A percentile compares a stretch with the other conserved stretches of the same genome.
Conservation (phyloP, 345 rosid species). For the Salix suchowensis region DNA sequence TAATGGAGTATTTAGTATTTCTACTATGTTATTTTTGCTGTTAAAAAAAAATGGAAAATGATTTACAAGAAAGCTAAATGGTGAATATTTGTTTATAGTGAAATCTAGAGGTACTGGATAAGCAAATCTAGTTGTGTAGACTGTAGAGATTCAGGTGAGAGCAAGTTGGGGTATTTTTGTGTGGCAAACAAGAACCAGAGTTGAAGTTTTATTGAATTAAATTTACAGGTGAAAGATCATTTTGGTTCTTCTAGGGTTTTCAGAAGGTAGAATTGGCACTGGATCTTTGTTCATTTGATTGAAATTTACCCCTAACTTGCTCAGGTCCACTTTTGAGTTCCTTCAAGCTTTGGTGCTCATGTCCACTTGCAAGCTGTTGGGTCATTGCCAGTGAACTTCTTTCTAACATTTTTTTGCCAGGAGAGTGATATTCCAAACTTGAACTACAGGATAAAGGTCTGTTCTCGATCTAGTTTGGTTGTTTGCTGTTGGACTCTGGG, state of each 20-base stretch:
- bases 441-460: no score
- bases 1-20: neutral
- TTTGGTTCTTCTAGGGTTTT: neutral
- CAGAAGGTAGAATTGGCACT: neutral
- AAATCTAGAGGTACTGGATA: neutral
- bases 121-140: neutral
- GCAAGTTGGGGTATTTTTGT: neutral
- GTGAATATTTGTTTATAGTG: neutral
- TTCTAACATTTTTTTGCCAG: no score
- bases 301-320: no score
- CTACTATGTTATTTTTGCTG: neutral
- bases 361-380: no score
- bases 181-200: neutral
- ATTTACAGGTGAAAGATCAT: neutral
- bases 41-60: neutral
- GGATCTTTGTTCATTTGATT: no score
- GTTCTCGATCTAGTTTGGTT: no score
- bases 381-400: no score
- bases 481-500: no score
- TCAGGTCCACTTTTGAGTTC: no score
- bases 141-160: neutral
- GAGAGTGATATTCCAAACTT: no score
- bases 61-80: neutral
- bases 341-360: no score
- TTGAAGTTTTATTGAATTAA: neutral